Evolutionary conservation across 805 yeast genomes (phyloP), one percentile per base, ranked within the genome.

Genomic region (Starmerella powellii): DNA sequence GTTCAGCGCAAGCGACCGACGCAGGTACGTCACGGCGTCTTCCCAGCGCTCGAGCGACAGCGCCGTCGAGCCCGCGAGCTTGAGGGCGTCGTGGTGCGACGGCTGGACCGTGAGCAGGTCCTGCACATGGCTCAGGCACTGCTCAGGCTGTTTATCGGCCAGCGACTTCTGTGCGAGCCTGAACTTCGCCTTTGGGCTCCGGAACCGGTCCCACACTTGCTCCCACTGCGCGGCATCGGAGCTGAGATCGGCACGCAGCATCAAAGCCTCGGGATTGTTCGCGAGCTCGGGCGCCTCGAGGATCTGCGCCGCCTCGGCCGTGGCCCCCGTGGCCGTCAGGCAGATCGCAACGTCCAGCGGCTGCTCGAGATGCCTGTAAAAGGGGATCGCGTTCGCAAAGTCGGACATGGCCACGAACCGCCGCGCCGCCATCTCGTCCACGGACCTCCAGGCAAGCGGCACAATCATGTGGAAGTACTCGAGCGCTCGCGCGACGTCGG

Each of bases 1-100:
- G 58, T 86, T 95, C 30, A 87, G 58, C 0, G 94, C 67, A 26
- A 86, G 87, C 63, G 95, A 85, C 54, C 96, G 69, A 0, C 94
- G 79, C 58, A 91, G 87, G 0, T 95, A 95, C 56, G 83, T 93
- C 0, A 94, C 78, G 0, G 96, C 94, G 34, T 81, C 61, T 19
- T 77, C 80, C 63, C 71, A 82, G 51, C 79, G 75, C 6, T 64
- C 69, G 12, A 74, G 60, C 56, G 85, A 95, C 38, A 91, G 65
- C 0, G 93, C 95, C 42, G 87, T 66, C 57, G 95, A 84, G 5
- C 97, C 97, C 56, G 87, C 86, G 54, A 86, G 74, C 58, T 78
- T 88, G 94, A 97, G 86, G 28, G 88, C 80, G 16, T 80, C 83
- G 52, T 72, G 76, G 53, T 72, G 74, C 40, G 84, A 64, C 8